Evolutionary conservation across 495 filamentous ascomycete genomes (phyloP).

Genomic region (Aspergillus egyptiacus): DNA sequence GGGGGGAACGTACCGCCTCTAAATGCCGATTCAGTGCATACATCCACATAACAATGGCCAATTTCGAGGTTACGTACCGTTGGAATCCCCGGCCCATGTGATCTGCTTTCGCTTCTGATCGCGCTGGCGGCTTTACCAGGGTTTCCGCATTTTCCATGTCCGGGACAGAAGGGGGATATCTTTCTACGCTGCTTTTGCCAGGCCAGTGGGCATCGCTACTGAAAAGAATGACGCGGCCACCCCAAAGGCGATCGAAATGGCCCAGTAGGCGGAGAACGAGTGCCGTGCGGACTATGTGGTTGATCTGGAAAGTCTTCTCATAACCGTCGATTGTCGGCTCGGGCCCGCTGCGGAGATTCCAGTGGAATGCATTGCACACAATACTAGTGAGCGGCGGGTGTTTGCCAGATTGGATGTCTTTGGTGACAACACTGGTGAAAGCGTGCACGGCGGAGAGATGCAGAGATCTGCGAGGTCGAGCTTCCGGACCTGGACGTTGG

Average conservation of each 20-base stretch:
- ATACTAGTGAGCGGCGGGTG: constrained; percentile 40
- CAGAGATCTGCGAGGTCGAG: constrained; percentile 37
- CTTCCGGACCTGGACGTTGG: constrained; percentile 24
- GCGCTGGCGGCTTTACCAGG: constrained; percentile 11
- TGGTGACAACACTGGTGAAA: constrained; percentile 18
- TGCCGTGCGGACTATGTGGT: constrained; percentile 40
- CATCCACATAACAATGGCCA: constrained; percentile 40
- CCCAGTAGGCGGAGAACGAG: constrained; percentile 38
- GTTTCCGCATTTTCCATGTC: constrained; percentile 8
- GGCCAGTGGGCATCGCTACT: constrained; percentile 39
- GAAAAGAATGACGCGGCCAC: constrained; percentile 38
- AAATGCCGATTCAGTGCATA: constrained; percentile 39
- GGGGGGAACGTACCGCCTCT: constrained; percentile 14
- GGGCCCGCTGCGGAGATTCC: constrained; percentile 14
- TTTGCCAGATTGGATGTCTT: constrained; percentile 26
- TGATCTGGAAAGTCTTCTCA: constrained; percentile 42
- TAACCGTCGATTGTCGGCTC: constrained; percentile 30
- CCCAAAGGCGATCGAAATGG: constrained; percentile 30
- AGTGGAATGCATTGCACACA: constrained; percentile 41
- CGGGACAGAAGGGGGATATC: constrained; percentile 7
- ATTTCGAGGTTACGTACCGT: constrained; percentile 39
- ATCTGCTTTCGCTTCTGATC: constrained; percentile 5
- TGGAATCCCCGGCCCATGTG: constrained; percentile 12
- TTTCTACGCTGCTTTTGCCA: constrained; percentile 15
- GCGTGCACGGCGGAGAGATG: constrained; percentile 32